phyloP scores from a whole-genome alignment of 352 stramenopile species.

The Globisporangium nagaii region DNA sequence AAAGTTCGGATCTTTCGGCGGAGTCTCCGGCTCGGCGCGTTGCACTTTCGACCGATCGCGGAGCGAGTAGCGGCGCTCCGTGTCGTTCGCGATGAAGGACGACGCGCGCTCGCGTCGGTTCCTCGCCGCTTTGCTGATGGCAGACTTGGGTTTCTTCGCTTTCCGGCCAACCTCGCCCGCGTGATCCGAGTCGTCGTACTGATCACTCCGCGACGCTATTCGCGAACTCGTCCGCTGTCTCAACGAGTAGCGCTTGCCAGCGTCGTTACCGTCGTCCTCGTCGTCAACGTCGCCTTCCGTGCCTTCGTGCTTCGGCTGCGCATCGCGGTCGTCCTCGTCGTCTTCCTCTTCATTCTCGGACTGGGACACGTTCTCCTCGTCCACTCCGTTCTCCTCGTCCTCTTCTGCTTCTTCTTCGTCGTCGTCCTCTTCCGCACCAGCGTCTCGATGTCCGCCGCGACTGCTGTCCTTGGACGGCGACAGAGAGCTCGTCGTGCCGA shows the following conservation, averaged over 20 bases:
- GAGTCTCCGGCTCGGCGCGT: conserved; percentile 19
- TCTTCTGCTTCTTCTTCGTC: conserved; percentile 23
- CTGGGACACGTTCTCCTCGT: conserved; percentile 12
- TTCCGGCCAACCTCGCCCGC: conserved; percentile 11
- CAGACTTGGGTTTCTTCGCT: background rate
- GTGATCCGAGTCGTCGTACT: conserved; percentile 17
- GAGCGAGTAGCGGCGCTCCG: conserved; percentile 53
- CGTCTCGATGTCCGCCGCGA: background rate
- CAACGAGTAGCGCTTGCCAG: conserved; percentile 11
- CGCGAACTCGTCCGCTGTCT: conserved; percentile 4
- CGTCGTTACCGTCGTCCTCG: conserved; percentile 2
- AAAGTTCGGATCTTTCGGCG: conserved; percentile 27
- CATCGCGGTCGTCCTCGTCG: conserved; percentile 24
- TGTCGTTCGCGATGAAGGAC: conserved; percentile 19
- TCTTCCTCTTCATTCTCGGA: conserved; percentile 8
- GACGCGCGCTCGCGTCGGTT: conserved; percentile 6
- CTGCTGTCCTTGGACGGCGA: conserved; percentile 24
- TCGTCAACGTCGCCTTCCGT: conserved; percentile 24
- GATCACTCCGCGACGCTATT: conserved; percentile 5
- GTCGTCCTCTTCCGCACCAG: conserved; percentile 18
- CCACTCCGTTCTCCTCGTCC: conserved; percentile 16
- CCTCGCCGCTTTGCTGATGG: background rate
- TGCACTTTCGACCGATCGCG: conserved; percentile 69
- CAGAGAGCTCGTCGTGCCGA: conserved; percentile 13
- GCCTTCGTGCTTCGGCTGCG: conserved; percentile 12